Evolutionary conservation across 2,329 filamentous ascomycete species (phyloP), one percentile per base, ranked within the genome.

Genomic region (Penicillium verrucosum): DNA sequence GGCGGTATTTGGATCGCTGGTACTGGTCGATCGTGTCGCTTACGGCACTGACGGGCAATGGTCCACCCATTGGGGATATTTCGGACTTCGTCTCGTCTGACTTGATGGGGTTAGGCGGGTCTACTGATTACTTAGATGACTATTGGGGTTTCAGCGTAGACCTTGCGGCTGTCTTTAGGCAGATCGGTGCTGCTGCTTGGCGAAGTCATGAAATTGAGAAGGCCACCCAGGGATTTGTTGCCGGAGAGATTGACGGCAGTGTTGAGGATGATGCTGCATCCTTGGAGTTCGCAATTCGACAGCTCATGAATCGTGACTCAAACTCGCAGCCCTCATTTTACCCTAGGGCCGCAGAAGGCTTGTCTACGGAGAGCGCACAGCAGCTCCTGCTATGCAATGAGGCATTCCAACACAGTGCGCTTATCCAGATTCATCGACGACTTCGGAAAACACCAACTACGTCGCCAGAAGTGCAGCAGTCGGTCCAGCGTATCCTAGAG

Each of bases 111-210:
- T 49, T 63, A 38, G 41, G 56, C 4, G 54, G 58, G 14, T 57
- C 63, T 3, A 67, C 70, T 5, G 70, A 75, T 40, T 75, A 75
- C 59, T 59, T 77, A 16, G 75, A 77, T 61, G 73, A 76, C 49
- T 77, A 77, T 57, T 76, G 73, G 68, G 75, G 75, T 0, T 77
- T 76, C 56, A 75, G 75, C 4, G 68, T 75, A 1, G 68, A 73
- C 42, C 59, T 77, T 21, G 69, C 75, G 1, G 64, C 68, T 27
- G 67, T 76, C 16, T 76, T 77, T 53, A 69, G 73, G 12, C 65
- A 67, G 41, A 77, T 77, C 27, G 75, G 75, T 8, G 69, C 69
- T 11, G 70, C 69, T 21, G 70, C 71, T 14, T 72, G 70, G 69
- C 65, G 70, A 34, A 67, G 58, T 14, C 66, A 68, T 38, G 67